These are phyloP conservation scores for Rhodotorula paludigena DNA, from an alignment of 768 basidiomycete genomes.

Conservation along the genomic window DNA sequence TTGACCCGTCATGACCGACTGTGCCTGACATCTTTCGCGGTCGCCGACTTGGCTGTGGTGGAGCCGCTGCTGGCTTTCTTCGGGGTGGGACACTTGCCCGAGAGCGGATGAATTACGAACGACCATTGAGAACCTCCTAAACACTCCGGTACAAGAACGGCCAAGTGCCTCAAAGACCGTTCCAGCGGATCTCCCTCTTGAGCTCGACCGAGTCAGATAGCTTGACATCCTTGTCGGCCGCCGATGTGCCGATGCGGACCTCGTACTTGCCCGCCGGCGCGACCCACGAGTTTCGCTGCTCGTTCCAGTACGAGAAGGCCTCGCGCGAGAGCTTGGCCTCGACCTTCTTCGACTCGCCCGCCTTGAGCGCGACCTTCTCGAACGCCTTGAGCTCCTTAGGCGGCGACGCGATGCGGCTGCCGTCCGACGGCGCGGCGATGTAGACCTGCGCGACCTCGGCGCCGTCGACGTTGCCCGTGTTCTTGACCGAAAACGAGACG, in stretches of 20 bases:
- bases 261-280: constrained; percentile 55
- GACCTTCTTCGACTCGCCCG: constrained; percentile 53
- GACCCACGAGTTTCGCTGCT: constrained; percentile 49
- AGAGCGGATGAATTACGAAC: too few species aligned
- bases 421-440: constrained; percentile 50
- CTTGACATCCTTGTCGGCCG: constrained; percentile 49
- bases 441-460: constrained; percentile 71
- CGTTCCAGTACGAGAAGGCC: constrained; percentile 50
- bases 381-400: constrained; percentile 61
- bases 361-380: constrained; percentile 55
- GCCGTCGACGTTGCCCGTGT: constrained; percentile 60
- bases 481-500: constrained; percentile 57
- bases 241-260: constrained; percentile 55
- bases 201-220: constrained; percentile 53
- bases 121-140: too few species aligned
- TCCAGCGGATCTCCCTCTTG: constrained; percentile 62
- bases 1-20: too few species aligned
- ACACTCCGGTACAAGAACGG: too few species aligned
- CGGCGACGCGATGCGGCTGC: constrained; percentile 56
- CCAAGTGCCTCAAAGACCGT: too few species aligned
- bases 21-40: too few species aligned
- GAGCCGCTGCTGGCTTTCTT: too few species aligned
- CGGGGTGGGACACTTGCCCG: too few species aligned
- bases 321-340: constrained; percentile 58
- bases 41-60: too few species aligned